Base-by-base conservation (phyloP, 176 grass and related monocot species). In the Ampelocalamus luodianensis region DNA sequence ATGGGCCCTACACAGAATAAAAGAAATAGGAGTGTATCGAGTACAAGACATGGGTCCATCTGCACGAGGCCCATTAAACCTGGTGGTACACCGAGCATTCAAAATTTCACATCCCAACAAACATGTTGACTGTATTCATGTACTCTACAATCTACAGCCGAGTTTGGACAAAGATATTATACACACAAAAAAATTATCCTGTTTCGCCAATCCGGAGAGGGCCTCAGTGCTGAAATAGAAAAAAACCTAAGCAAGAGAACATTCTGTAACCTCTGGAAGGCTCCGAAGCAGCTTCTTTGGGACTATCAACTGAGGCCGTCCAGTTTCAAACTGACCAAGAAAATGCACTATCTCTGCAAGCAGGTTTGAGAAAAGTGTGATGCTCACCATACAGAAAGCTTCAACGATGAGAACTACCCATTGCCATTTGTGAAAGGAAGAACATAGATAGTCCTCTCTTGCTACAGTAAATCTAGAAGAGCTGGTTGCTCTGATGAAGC, bases 391-490 rank as follows among this genome's bases (percentile, higher is more conserved):
- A 65, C 38, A 78, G 40, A 76, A n/a, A 26, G 16, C 39, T 83
- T 82, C 69, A 20, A 86, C 63, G 34, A 62, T 69, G 63, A 60
- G 24, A 61, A 27, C 67, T 54, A 76, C 34, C 49, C 53, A 71
- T 32, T 71, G 34, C 56, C 70, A 79, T 80, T 84, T 53, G 43
- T 6, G 26, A 54, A 66, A 37, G 4, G 51, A 75, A 55, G 42
- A 76, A 76, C 56, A 80, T 1, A 58, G 42, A 27, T 16, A 3
- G 7, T 18, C 46, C 66, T 63, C 67, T 72, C n/a, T 69, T 78
- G 88, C 89, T 96, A 88, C 80, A 99, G 90, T 38, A 99, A 90
- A 82, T 99, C 92, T 15, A 99, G 88, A 75, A 96, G 78, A 70
- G 96, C 80, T 6, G 85, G 86, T 79, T 96, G 88, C 61, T 86